These are phyloP conservation scores for Coemansia sp. DNA, from an alignment of 192 early-diverging fungal genomes.

Conservation along the genomic window DNA sequence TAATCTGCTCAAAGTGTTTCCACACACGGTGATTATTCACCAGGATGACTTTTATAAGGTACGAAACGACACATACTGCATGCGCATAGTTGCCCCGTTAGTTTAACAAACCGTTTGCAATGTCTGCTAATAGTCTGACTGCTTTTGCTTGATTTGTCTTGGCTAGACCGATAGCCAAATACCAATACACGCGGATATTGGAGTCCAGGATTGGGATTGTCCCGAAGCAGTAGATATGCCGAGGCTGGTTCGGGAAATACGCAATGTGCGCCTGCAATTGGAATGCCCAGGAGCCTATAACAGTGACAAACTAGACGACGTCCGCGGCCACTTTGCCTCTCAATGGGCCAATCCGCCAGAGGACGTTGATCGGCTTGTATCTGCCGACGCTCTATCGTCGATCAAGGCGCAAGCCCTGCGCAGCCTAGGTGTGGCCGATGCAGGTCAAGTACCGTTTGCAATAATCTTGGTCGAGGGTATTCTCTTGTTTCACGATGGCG, in stretches of 20 bases:
- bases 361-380: conserved; percentile 36
- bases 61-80: conserved; percentile 17
- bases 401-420: conserved; percentile 9
- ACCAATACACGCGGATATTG: conserved; percentile 62
- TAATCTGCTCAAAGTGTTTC: conserved; percentile 62
- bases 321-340: conserved; percentile 31
- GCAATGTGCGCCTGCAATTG: conserved; percentile 9
- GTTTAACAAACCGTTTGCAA: no score
- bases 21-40: conserved; percentile 64
- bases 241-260: conserved; percentile 22
- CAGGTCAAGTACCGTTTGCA: conserved; percentile 28
- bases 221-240: conserved; percentile 70
- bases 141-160: not conserved
- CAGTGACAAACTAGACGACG: not conserved
- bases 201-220: conserved; percentile 79
- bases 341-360: conserved; percentile 56
- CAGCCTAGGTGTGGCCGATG: conserved; percentile 12
- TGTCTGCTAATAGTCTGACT: not conserved
- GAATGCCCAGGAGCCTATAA: not conserved
- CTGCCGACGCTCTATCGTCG: conserved; percentile 11
- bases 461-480: conserved; percentile 73
- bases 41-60: conserved; percentile 80
- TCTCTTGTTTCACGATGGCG: conserved; percentile 68
- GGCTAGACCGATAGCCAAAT: conserved; percentile 63
- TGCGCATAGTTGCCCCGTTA: not conserved